Percentiles rank a stretch among this genome's conserved stretches.
Evolutionary conservation across 495 filamentous ascomycete genomes (phyloP).

Genomic region (Podospora didyma): DNA sequence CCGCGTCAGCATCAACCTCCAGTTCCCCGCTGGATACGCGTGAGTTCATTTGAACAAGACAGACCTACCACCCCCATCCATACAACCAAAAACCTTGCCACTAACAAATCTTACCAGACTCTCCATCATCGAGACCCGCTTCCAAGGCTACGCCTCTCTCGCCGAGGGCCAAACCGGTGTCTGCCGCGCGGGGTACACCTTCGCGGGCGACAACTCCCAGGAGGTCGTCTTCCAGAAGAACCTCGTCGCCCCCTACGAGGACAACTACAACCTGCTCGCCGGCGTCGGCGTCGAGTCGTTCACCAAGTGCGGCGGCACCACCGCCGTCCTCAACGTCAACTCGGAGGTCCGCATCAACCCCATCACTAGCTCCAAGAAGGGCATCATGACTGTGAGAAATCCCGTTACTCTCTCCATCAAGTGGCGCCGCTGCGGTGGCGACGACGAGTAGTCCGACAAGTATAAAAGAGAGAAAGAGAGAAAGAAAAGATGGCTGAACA

Average conservation of each 20-base stretch:
- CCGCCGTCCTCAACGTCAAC: constrained; percentile 36
- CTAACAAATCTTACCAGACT: constrained; percentile 4
- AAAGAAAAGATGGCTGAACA: constrained; percentile 9
- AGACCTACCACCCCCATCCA: constrained; percentile 5
- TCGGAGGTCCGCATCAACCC: constrained; percentile 31
- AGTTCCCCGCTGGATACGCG: constrained; percentile 42
- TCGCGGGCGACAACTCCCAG: constrained; percentile 27
- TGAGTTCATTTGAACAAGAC: constrained; percentile 19
- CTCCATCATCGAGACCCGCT: constrained; percentile 34
- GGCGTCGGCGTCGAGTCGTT: constrained; percentile 29
- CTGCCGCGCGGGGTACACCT: constrained; percentile 26
- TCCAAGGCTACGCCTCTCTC: constrained; percentile 27
- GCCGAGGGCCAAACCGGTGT: constrained; percentile 20
- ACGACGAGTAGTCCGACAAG: not conserved
- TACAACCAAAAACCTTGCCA: not conserved
- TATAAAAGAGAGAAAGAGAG: not conserved
- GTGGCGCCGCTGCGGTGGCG: constrained; percentile 18
- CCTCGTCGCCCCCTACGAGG: constrained; percentile 24
- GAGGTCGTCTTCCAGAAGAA: constrained; percentile 35
- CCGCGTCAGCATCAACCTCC: constrained; percentile 41
- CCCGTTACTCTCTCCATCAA: constrained; percentile 7
- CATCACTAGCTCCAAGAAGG: constrained; percentile 20
- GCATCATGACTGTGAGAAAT: constrained; percentile 27
- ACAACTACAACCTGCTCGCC: constrained; percentile 30
- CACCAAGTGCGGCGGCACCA: constrained; percentile 26